A percentile compares a stretch with the other conserved stretches of the same genome.
Conservation (phyloP, 352 stramenopile genomes). For the Globisporangium middletonii region DNA sequence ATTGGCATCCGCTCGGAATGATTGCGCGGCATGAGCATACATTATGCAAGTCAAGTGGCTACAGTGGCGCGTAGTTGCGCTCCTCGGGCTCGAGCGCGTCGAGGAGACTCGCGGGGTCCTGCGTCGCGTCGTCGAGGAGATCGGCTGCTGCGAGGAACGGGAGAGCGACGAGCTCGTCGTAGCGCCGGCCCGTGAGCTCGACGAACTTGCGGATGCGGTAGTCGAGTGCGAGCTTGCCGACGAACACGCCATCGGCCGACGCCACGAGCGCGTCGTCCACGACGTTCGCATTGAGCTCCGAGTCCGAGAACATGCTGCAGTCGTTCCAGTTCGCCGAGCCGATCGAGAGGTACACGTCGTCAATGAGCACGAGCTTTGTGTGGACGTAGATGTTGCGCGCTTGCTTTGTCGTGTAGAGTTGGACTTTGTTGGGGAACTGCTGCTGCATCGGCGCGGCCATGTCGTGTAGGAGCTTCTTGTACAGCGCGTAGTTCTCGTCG, state of each 20-base stretch:
- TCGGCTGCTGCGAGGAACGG: conserved; percentile 31
- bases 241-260: conserved; percentile 19
- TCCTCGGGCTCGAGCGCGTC: conserved; percentile 17
- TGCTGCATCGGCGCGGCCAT: conserved; percentile 63
- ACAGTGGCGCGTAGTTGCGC: conserved; percentile 7
- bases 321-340: conserved; percentile 91
- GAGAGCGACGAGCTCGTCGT: conserved; percentile 13
- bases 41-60: neutral
- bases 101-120: conserved; percentile 22
- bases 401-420: conserved; percentile 49
- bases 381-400: conserved; percentile 65
- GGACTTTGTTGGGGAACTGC: conserved; percentile 44
- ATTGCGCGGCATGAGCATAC: too few species aligned
- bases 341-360: conserved; percentile 83
- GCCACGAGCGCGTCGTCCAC: conserved; percentile 31
- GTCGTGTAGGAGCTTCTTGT: conserved; percentile 42
- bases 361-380: conserved; percentile 68
- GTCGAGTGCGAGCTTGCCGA: conserved; percentile 29
- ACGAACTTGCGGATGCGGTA: conserved; percentile 52
- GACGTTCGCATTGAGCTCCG: conserved; percentile 50
- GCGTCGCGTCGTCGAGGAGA: conserved; percentile 23
- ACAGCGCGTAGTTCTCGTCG: conserved; percentile 20
- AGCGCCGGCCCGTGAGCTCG: conserved; percentile 27
- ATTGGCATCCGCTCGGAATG: too few species aligned
- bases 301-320: conserved; percentile 69